Percentiles rank a stretch among this genome's conserved stretches.
Evolutionary conservation across 495 filamentous ascomycete genomes (phyloP).

Genomic region (Penicillium atrosanguineum): DNA sequence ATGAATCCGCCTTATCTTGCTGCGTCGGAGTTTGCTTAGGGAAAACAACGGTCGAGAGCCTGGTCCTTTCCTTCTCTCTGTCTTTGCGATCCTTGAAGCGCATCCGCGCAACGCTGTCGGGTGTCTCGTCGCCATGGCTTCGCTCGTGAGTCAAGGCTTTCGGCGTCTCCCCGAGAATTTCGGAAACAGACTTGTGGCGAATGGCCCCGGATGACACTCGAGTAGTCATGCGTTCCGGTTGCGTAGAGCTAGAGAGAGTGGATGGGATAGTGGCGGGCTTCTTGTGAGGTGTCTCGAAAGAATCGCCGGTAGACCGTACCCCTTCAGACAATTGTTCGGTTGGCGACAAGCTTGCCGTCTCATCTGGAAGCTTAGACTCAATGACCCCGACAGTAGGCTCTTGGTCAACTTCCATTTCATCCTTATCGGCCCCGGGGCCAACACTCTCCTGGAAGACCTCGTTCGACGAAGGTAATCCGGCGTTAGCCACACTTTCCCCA

Average conservation of each 20-base stretch:
- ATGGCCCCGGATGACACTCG: slow-evolving; percentile 65
- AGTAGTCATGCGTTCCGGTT: slow-evolving; percentile 59
- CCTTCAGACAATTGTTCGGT: slow-evolving; percentile 12
- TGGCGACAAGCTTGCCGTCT: slow-evolving; percentile 15
- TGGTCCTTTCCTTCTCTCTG: slow-evolving; percentile 61
- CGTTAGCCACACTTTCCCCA: slow-evolving; percentile 13
- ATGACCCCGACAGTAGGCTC: slow-evolving; percentile 9
- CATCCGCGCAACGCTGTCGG: slow-evolving; percentile 46
- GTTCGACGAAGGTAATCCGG: slow-evolving; percentile 14
- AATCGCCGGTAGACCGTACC: slow-evolving; percentile 10
- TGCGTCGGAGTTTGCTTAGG: slow-evolving; percentile 53
- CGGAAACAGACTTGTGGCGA: slow-evolving; percentile 69
- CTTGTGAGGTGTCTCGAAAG: slow-evolving; percentile 10
- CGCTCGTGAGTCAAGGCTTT: slow-evolving; percentile 39
- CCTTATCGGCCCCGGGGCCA: slow-evolving; percentile 11
- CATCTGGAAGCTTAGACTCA: slow-evolving; percentile 15
- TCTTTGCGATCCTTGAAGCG: slow-evolving; percentile 54
- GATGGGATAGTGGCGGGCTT: slow-evolving; percentile 18
- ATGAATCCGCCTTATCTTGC: slow-evolving; percentile 36
- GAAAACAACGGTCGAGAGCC: slow-evolving; percentile 79
- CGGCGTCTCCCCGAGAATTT: slow-evolving; percentile 65
- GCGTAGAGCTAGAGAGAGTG: slow-evolving; percentile 25
- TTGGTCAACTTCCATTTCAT: slow-evolving; percentile 24
- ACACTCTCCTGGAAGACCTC: slow-evolving; percentile 30
- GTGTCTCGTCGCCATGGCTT: slow-evolving; percentile 35